phyloP scores from a whole-genome alignment of 257 asterid species.

The Fraxinus americana region DNA sequence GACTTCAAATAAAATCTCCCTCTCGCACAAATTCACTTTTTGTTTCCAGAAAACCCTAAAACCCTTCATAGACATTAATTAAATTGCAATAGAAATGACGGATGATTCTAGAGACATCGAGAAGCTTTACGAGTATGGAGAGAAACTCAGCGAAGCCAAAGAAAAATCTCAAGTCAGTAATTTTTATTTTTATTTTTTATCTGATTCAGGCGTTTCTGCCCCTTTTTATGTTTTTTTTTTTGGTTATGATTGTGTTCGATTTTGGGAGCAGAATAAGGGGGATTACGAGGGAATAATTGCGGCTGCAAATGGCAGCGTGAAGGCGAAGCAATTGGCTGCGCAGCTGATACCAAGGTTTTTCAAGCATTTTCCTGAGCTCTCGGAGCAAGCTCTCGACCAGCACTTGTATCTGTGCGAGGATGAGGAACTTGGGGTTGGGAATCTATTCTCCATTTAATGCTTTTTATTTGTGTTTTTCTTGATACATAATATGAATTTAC shows the following conservation, averaged over 20 bases:
- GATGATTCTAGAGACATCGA: constrained; percentile 73
- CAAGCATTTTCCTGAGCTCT: constrained; percentile 73
- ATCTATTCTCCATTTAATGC: constrained; percentile 5
- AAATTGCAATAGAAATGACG: constrained; percentile 53
- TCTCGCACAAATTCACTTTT: not conserved
- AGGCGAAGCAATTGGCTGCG: constrained; percentile 91
- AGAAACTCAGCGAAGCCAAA: constrained; percentile 72
- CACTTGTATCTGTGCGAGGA: constrained; percentile 78
- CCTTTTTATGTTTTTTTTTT: not conserved
- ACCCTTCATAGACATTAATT: not conserved
- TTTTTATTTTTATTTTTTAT: not conserved
- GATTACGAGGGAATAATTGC: constrained; percentile 84
- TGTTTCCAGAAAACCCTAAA: not conserved
- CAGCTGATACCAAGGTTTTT: constrained; percentile 89
- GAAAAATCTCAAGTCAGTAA: constrained; percentile 74
- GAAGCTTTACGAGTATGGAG: constrained; percentile 85
- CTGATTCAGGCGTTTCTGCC: not conserved
- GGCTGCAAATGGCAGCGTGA: constrained; percentile 80
- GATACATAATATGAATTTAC: not conserved
- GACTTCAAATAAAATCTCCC: not conserved
- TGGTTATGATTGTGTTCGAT: not conserved
- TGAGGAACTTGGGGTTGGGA: constrained; percentile 80
- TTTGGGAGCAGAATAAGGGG: constrained; percentile 52
- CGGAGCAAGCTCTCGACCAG: constrained; percentile 84
- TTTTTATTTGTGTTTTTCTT: not conserved